A percentile compares a stretch with the other conserved stretches of the same genome.
phyloP scores from a whole-genome alignment of 23 red algal species.

The Gracilaria gracilis region DNA sequence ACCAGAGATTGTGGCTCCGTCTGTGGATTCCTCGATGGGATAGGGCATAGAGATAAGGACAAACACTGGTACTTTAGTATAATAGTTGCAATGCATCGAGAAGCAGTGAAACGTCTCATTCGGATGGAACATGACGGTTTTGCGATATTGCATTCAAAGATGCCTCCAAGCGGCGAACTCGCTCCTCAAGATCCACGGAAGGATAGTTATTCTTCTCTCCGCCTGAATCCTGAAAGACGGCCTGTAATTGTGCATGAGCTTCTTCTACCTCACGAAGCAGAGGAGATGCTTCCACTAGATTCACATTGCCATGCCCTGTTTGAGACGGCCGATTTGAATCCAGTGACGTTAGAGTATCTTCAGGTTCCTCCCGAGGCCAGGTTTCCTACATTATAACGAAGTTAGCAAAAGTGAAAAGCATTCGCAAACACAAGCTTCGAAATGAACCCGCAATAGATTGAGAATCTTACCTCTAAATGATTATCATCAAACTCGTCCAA shows the following conservation, averaged over 20 bases:
- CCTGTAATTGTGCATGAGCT: slow-evolving; percentile 63
- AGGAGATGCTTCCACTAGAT: slow-evolving; percentile 49
- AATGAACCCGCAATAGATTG: neutral
- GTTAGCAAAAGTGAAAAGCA: neutral
- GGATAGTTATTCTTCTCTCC: slow-evolving; percentile 27
- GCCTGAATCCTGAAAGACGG: slow-evolving; percentile 57
- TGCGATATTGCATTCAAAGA: slow-evolving; percentile 51
- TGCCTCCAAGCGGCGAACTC: slow-evolving; percentile 61
- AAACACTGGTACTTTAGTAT: neutral
- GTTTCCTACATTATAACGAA: neutral
- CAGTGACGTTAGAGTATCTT: slow-evolving; percentile 10
- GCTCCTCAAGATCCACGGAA: slow-evolving; percentile 39
- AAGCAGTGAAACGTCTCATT: neutral
- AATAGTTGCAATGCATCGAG: neutral
- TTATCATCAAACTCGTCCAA: slow-evolving; percentile 34
- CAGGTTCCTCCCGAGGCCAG: slow-evolving; percentile 4
- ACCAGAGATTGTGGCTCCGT: too few relatives aligned
- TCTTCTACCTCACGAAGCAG: slow-evolving; percentile 68
- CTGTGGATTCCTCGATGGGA: neutral
- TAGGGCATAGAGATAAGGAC: neutral
- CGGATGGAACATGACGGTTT: neutral
- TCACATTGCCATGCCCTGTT: slow-evolving; percentile 7
- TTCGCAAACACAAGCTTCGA: neutral
- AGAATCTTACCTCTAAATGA: slow-evolving; percentile 14
- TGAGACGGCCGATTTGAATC: slow-evolving; percentile 6